Conservation (phyloP, 179 eudicot species). For the Carnegiea gigantea region DNA sequence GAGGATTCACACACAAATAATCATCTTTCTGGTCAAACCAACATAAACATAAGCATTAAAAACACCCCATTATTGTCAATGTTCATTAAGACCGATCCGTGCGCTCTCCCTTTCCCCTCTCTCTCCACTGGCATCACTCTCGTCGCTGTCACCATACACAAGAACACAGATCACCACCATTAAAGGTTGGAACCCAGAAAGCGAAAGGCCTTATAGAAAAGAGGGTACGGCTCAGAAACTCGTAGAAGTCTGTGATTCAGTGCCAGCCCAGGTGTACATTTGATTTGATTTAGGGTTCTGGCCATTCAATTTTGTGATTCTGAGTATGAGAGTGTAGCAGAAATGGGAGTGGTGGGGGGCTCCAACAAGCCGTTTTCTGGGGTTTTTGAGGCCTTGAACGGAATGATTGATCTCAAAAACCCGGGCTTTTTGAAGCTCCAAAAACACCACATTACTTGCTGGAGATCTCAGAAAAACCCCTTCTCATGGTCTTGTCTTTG, state of each 20-base stretch:
- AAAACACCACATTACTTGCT: slow-evolving; percentile 32
- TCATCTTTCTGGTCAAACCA: not conserved
- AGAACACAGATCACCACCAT: slow-evolving; percentile 4
- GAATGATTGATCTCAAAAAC: slow-evolving; percentile 15
- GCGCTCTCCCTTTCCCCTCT: not conserved
- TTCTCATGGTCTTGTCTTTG: slow-evolving; percentile 70
- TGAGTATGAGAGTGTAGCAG: slow-evolving; percentile 6
- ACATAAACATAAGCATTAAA: not conserved
- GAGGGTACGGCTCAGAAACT: slow-evolving; percentile 12
- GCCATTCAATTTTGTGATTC: not conserved
- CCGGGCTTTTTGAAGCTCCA: slow-evolving; percentile 23
- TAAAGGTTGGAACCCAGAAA: slow-evolving; percentile 15
- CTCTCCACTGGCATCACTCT: not conserved
- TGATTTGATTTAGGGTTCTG: not conserved
- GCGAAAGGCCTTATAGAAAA: not conserved
- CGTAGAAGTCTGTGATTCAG: slow-evolving; percentile 4
- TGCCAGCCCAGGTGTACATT: slow-evolving; percentile 17
- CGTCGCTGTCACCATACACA: not conserved
- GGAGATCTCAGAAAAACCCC: slow-evolving; percentile 46
- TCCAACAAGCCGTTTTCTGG: not conserved
- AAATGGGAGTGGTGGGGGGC: slow-evolving; percentile 1
- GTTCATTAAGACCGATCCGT: not conserved
- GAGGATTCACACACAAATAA: not conserved
- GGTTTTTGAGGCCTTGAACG: not conserved
- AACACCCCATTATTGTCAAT: not conserved